Conservation (phyloP, 805 yeast genomes). For the Metschnikowia koreensis region DNA sequence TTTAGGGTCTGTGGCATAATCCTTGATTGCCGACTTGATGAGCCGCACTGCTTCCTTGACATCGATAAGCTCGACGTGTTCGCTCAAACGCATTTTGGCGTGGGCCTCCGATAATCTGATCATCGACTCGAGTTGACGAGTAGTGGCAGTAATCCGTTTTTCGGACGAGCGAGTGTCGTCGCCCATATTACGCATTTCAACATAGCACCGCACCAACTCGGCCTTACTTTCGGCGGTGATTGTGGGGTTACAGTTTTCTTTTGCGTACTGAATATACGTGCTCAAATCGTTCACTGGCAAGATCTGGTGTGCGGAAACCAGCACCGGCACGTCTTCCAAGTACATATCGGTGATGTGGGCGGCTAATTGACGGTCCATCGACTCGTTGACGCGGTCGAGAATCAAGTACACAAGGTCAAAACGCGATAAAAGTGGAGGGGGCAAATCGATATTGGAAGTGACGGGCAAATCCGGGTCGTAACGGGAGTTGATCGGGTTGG, state of each 20-base stretch:
- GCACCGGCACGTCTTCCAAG: conserved; percentile 79
- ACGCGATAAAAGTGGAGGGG: conserved; percentile 93
- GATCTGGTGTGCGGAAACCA: conserved; percentile 64
- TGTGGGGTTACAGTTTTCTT: conserved; percentile 76
- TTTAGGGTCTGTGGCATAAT: conserved; percentile 95
- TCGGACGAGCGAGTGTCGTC: conserved; percentile 86
- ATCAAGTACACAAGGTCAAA: conserved; percentile 92
- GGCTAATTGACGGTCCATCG: conserved; percentile 81
- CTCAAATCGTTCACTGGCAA: conserved; percentile 87
- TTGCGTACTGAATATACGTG: conserved; percentile 89
- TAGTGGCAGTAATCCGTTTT: conserved; percentile 93
- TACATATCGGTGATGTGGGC: conserved; percentile 89
- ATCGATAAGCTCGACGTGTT: conserved; percentile 69
- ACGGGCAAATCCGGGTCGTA: conserved; percentile 95
- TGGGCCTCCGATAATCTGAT: conserved; percentile 94
- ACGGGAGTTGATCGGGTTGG: conserved; percentile 94
- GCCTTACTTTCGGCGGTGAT: conserved; percentile 77
- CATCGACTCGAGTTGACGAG: conserved; percentile 95
- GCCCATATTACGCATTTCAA: conserved; percentile 90
- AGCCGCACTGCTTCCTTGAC: conserved; percentile 92
- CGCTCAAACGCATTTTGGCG: conserved; percentile 88
- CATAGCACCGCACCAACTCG: conserved; percentile 84
- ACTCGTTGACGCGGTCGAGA: conserved; percentile 88
- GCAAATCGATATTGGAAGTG: conserved; percentile 90
- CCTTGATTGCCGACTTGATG: conserved; percentile 91